Evolutionary conservation across 495 filamentous ascomycete genomes (phyloP).

Genomic region (Neurospora sp.): DNA sequence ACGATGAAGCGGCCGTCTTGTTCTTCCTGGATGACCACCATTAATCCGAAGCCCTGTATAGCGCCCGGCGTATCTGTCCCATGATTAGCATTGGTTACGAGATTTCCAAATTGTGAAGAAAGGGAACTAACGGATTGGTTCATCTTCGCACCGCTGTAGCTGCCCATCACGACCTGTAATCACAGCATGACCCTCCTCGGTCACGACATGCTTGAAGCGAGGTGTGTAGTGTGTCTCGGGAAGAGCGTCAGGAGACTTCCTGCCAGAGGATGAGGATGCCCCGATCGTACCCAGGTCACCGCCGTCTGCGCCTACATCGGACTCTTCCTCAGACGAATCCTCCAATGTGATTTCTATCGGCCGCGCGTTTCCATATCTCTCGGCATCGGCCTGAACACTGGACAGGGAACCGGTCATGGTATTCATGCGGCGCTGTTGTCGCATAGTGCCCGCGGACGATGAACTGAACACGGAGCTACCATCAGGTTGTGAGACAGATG

Average conservation of each 20-base stretch:
- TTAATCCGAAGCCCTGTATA: constrained; percentile 73
- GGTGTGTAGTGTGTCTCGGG: constrained; percentile 44
- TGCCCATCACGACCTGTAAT: constrained; percentile 67
- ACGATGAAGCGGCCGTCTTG: constrained; percentile 57
- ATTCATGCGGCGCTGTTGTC: constrained; percentile 11
- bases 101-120: background rate
- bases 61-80: constrained; percentile 62
- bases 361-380: constrained; percentile 7
- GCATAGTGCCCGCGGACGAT: background rate
- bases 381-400: constrained; percentile 20
- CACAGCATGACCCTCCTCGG: constrained; percentile 73
- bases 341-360: constrained; percentile 22
- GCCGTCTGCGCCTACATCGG: constrained; percentile 1
- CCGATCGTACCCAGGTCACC: background rate
- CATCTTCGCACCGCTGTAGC: constrained; percentile 79
- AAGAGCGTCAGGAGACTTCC: constrained; percentile 15
- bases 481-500: background rate
- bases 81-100: background rate
- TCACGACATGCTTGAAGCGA: constrained; percentile 72
- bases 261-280: constrained; percentile 5
- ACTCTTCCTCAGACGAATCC: constrained; percentile 23
- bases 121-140: constrained; percentile 53
- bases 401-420: constrained; percentile 16
- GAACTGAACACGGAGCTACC: background rate
- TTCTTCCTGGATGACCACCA: constrained; percentile 69